Evolutionary conservation across 768 basidiomycete genomes (phyloP), one percentile per base, ranked within the genome.

Genomic region (Termitomyces sp.): DNA sequence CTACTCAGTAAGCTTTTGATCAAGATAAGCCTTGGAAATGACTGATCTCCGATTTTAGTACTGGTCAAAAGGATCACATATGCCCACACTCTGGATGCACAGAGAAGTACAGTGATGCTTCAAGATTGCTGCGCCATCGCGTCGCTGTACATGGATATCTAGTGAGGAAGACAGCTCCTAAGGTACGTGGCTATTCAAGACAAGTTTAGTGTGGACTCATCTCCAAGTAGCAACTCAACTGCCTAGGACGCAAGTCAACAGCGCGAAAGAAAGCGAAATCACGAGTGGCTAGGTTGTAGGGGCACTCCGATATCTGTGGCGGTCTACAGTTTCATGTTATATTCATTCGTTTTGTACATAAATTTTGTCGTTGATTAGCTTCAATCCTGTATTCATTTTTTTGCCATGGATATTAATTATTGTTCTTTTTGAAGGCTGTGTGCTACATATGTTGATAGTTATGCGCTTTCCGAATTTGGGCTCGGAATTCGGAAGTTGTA

Each of bases 81-180:
- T 67, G 66, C 42, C 55, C 57, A 15, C 45, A 58, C 6, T 50
- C 33, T 14, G 53, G 52, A 17, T 67, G 66, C 40, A 49, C 62
- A 7, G 46, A 53, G 46, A 43, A 35, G 26, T 67, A 63, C 52
- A 67, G 64, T 38, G 66, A 67, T 33, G 65, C 66, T 50, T 61
- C 65, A 11, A 61, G 65, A 30, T 53, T 63, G 48, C 57, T 63
- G 35, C 59, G 64, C 40, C 66, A 67, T 49, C 55, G 62, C 12
- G 63, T 64, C 23, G 31, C 48, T 26, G 53, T 33, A 15, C 66
- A 67, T 37, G 58, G 53, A 4, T 66, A 67, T 33, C 33, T 59
- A 41, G 61, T 66, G 0, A 57, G 54, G 45, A 46, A 59, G 40
- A 57, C 61, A 11, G 60, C 64, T 42, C 64, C 62, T 11, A 63